Base-by-base conservation (phyloP, 2,329 filamentous ascomycete genomes). In the Aspergillus calidoustus region DNA sequence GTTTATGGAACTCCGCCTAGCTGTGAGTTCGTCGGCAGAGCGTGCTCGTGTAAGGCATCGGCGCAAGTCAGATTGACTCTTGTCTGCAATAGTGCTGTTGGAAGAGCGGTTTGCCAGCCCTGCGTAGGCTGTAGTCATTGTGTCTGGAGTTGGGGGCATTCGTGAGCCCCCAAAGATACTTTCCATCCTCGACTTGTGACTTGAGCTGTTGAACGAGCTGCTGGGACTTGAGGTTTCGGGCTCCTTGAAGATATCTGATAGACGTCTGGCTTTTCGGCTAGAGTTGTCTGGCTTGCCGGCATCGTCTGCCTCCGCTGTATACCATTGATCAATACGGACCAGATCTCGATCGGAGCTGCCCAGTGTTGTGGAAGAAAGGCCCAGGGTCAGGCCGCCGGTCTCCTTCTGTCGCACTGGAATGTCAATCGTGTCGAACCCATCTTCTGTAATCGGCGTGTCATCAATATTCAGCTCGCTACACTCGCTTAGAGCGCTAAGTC, bases 401-500 rank as follows among this genome's bases (percentile, higher is more conserved):
- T 52, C 54, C 59, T 59, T 63, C 57, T 65, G 65, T n/a, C 68
- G 69, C n/a, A 74, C 43, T 3, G 74, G 72, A 17, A 74, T 73
- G 4, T 75, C 66, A 28, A 74, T 54, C 28, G 68, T 50, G 52
- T 76, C 73, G 47, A 67, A 69, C 2, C 64, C 66, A 25, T 67
- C 59, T 53, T 57, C 65, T 41, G 54, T 60, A 30, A 58, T 28
- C 7, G 62, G 65, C 17, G 68, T 68, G n/a, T 74, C 75, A 13
- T 72, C 68, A 1, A 74, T 70, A 46, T 73, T 71, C 17, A 80
- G 66, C 61, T 80, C 78, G 57, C 78, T 80, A 65, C 79, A 80
- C 66, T 81, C 79, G 53, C 79, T 81, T 1, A 81, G 69, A 22
- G 77, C 73, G 60, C 79, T 81, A 8, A 80, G 68, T 53, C 79